phyloP scores from a whole-genome alignment of 768 basidiomycete genomes.

The Trametes coccinea region DNA sequence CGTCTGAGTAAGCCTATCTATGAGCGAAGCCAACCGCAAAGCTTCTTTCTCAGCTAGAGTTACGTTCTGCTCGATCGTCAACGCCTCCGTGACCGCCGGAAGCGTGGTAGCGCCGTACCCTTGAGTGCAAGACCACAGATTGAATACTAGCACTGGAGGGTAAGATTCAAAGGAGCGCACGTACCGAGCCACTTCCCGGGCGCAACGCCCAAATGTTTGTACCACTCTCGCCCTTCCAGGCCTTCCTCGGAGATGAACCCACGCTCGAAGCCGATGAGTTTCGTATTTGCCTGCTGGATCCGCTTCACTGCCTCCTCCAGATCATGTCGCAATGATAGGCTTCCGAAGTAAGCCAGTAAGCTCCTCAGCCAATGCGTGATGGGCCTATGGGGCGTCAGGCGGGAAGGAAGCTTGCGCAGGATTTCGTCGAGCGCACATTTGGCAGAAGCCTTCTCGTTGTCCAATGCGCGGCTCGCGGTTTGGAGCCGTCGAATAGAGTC shows the following conservation, averaged over 20 bases:
- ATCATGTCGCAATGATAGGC: conserved; percentile 1
- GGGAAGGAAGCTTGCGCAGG: conserved; percentile 22
- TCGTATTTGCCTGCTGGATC: conserved; percentile 60
- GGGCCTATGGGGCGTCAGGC: background rate
- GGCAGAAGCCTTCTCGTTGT: conserved; percentile 29
- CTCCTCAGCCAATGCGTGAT: conserved; percentile 20
- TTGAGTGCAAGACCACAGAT: conserved; percentile 27
- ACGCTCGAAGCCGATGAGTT: conserved; percentile 69
- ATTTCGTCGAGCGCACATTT: conserved; percentile 29
- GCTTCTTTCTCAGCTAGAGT: conserved; percentile 64
- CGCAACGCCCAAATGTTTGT: conserved; percentile 79
- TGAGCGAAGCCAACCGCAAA: conserved; percentile 51
- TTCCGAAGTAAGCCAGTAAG: no score
- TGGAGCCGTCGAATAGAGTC: conserved; percentile 27
- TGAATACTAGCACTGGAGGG: conserved; percentile 21
- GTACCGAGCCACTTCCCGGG: conserved; percentile 83
- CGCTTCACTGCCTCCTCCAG: conserved; percentile 48
- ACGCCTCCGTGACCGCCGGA: conserved; percentile 76
- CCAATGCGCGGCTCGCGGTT: conserved; percentile 25
- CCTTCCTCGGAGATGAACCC: conserved; percentile 81
- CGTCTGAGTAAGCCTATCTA: conserved; percentile 38
- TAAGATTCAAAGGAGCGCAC: no score
- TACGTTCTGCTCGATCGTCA: conserved; percentile 64
- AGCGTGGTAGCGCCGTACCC: conserved; percentile 86
- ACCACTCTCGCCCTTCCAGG: conserved; percentile 83